A percentile compares a stretch with the other conserved stretches of the same genome.
phyloP scores from a whole-genome alignment of 768 basidiomycete species.

The Suillus americanus region DNA sequence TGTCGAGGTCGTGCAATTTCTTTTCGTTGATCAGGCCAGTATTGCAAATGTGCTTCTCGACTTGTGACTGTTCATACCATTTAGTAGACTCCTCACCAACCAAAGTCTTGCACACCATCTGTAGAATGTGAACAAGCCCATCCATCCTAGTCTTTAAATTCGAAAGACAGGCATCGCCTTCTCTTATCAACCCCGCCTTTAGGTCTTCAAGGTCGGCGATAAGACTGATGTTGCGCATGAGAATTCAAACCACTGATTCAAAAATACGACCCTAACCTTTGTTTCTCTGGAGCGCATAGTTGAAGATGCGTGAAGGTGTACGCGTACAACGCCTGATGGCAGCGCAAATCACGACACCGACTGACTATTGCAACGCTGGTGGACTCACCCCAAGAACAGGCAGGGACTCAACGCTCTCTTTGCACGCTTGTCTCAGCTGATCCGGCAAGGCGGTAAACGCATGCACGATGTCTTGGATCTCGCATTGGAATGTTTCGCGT shows the following conservation, averaged over 20 bases:
- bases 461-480: constrained; percentile 19
- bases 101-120: constrained; percentile 10
- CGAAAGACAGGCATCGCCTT: constrained; percentile 15
- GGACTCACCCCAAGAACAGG: constrained; percentile 26
- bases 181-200: constrained; percentile 2
- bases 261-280: constrained; percentile 14
- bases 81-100: constrained; percentile 9
- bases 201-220: not conserved
- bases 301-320: constrained; percentile 29
- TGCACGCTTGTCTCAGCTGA: constrained; percentile 12
- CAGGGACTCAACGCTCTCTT: constrained; percentile 12
- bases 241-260: constrained; percentile 9
- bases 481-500: constrained; percentile 14
- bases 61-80: not conserved
- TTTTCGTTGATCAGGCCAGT: constrained; percentile 17
- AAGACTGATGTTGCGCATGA: constrained; percentile 7
- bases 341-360: constrained; percentile 9
- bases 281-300: constrained; percentile 14
- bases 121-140: constrained; percentile 16
- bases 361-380: not conserved
- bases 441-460: constrained; percentile 15
- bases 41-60: constrained; percentile 25
- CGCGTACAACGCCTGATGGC: constrained; percentile 25
- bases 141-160: constrained; percentile 14
- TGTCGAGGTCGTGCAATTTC: constrained; percentile 18